phyloP scores from a whole-genome alignment of 78 protist genomes.

The Chrysochromulina tobinii region DNA sequence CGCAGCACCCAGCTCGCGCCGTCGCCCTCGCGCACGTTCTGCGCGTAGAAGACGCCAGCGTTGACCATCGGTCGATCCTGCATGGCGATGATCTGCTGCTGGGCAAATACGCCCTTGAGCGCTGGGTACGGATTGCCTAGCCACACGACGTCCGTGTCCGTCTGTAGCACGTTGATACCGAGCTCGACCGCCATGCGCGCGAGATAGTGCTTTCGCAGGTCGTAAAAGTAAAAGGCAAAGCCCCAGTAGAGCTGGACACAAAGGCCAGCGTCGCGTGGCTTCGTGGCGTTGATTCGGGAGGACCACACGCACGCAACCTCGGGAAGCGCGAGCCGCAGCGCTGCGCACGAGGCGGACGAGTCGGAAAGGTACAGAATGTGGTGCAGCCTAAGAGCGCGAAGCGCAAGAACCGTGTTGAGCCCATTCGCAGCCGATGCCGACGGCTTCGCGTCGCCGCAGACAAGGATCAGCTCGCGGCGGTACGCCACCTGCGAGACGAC shows the following conservation, averaged over 20 bases:
- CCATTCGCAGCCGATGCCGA: background rate
- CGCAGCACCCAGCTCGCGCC: background rate
- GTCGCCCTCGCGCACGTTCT: background rate
- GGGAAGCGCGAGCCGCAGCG: background rate
- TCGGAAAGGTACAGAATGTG: background rate
- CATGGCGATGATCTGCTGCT: background rate
- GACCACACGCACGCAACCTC: background rate
- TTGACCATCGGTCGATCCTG: background rate
- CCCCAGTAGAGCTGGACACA: background rate
- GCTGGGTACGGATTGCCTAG: background rate
- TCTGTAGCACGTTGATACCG: background rate
- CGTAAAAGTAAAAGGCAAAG: conserved; percentile 20
- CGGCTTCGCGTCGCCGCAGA: background rate
- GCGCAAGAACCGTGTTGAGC: background rate
- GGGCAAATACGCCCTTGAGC: background rate
- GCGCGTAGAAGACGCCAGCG: conserved; percentile 19
- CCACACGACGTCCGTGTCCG: conserved; percentile 17
- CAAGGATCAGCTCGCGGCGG: background rate
- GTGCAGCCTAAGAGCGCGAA: background rate
- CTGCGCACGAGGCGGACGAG: background rate
- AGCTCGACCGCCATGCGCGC: background rate
- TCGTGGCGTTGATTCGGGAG: background rate
- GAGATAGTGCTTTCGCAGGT: background rate
- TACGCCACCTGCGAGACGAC: background rate
- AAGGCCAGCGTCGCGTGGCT: background rate